Evolutionary conservation across 2,329 filamentous ascomycete genomes (phyloP).

Genomic region (Botryotinia narcissicola): DNA sequence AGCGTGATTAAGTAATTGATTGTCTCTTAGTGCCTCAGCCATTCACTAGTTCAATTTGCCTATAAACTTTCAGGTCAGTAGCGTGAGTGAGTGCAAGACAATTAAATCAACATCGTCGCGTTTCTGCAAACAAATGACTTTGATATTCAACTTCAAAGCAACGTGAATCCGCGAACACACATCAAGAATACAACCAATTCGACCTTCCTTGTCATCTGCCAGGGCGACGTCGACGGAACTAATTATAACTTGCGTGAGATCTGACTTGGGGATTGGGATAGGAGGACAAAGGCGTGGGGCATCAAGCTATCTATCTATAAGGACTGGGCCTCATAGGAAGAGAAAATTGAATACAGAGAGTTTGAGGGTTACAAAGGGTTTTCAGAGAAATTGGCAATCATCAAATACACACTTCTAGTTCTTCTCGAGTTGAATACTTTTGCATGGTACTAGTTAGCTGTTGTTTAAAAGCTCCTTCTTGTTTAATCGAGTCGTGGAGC

Average conservation of each 20-base stretch:
- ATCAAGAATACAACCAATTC: neutral
- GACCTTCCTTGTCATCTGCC: neutral
- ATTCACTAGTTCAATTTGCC: neutral
- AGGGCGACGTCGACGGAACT: neutral
- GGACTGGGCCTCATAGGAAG: constrained; percentile 29
- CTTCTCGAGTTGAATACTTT: constrained; percentile 39
- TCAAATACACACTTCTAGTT: constrained; percentile 41
- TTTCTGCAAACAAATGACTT: constrained; percentile 4
- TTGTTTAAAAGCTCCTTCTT: constrained; percentile 36
- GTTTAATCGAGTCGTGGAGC: constrained; percentile 30
- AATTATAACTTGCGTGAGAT: constrained; percentile 2
- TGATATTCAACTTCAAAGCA: constrained; percentile 8
- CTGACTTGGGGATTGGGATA: constrained; percentile 25
- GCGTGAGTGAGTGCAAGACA: neutral
- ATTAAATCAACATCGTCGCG: constrained; percentile 1
- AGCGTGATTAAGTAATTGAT: constrained; percentile 1
- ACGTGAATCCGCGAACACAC: neutral
- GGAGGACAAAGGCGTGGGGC: constrained; percentile 27
- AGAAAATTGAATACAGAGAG: constrained; percentile 21
- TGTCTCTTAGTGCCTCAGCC: neutral
- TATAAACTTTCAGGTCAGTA: constrained; percentile 7
- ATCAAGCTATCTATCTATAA: constrained; percentile 23
- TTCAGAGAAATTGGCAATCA: constrained; percentile 35
- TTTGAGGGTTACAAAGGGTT: constrained; percentile 27
- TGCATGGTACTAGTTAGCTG: constrained; percentile 41